phyloP scores from a whole-genome alignment of 306 rosid species.

The Pterocarpus macrocarpus region DNA sequence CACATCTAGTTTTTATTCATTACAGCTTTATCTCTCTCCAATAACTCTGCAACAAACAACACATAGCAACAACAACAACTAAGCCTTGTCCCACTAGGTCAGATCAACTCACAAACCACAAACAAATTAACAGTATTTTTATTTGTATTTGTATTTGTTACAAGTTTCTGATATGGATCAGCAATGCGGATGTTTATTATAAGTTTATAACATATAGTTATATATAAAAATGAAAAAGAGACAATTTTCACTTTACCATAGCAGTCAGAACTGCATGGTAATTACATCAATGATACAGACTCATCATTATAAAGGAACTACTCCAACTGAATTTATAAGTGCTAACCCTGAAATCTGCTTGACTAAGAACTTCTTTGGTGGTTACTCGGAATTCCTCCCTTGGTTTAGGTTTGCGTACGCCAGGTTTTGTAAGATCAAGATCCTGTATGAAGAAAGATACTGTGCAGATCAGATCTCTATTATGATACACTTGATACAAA shows the following conservation, averaged over 20 bases:
- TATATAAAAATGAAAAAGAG: too few relatives aligned
- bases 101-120: neutral
- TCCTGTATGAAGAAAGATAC: conserved; percentile 49
- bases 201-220: neutral
- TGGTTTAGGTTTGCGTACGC: neutral
- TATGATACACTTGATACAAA: conserved; percentile 6
- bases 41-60: conserved; percentile 26
- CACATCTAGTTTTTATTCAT: conserved; percentile 4
- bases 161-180: neutral
- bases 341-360: conserved; percentile 67
- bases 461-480: conserved; percentile 38
- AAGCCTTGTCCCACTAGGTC: too few relatives aligned
- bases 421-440: conserved; percentile 61
- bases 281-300: neutral
- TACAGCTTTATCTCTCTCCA: conserved; percentile 4
- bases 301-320: conserved; percentile 31
- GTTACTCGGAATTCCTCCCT: conserved; percentile 46
- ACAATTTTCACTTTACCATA: neutral
- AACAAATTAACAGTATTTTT: conserved; percentile 2
- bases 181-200: neutral
- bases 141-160: neutral
- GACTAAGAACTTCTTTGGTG: conserved; percentile 61
- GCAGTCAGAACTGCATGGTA: conserved; percentile 21
- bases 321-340: conserved; percentile 6
- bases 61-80: neutral